Evolutionary conservation across 2,329 filamentous ascomycete genomes (phyloP).

Genomic region (Aspergillus oerlinghausenensis): DNA sequence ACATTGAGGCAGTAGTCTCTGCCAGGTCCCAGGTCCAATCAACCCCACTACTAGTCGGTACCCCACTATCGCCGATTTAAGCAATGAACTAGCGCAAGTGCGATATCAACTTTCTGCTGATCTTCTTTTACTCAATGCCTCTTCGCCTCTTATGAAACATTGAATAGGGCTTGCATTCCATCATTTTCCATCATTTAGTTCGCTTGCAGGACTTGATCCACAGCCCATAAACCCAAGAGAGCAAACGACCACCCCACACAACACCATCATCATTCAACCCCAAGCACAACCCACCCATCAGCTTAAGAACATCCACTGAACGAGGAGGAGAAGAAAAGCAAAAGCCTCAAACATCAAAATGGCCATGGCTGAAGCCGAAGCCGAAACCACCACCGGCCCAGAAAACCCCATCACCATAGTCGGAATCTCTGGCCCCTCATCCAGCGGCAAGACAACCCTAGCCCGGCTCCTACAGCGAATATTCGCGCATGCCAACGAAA

Average conservation of each 20-base stretch:
- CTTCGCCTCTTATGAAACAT: background rate
- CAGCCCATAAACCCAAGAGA: background rate
- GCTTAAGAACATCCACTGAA: background rate
- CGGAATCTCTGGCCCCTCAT: conserved; percentile 84
- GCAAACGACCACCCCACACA: background rate
- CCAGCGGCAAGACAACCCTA: conserved; percentile 91
- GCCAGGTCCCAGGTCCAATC: background rate
- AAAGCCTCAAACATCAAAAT: background rate
- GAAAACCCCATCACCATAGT: conserved; percentile 54
- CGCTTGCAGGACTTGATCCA: background rate
- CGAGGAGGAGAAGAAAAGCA: background rate
- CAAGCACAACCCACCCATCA: background rate
- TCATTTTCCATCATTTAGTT: background rate
- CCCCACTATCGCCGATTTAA: background rate
- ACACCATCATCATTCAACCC: too few species aligned
- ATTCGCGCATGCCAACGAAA: conserved; percentile 52
- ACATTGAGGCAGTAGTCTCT: background rate
- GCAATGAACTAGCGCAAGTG: background rate
- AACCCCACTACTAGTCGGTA: background rate
- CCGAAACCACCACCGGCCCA: background rate
- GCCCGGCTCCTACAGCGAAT: conserved; percentile 78
- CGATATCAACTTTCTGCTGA: background rate
- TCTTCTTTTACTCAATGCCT: background rate
- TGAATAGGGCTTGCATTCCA: background rate
- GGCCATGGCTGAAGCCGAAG: too few species aligned